Conservation (phyloP, 139 green algal genomes). For the Desmodesmus armatus region DNA sequence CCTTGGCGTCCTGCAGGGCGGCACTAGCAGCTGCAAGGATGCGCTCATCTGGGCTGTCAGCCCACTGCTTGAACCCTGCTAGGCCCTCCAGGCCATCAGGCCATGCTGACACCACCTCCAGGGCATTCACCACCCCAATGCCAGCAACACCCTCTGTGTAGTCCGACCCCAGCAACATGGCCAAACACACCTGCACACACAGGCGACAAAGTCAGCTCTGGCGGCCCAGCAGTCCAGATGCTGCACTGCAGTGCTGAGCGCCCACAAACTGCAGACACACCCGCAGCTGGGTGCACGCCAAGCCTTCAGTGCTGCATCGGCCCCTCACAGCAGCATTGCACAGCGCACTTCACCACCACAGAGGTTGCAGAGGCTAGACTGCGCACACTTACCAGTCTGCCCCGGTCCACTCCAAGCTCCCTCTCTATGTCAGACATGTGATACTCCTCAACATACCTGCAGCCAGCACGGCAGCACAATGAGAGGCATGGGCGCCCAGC, state of each 20-base stretch:
- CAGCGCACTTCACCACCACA: background rate
- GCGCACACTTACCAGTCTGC: slow-evolving; percentile 66
- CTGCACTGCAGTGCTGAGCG: background rate
- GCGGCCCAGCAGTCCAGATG: background rate
- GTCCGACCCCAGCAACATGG: slow-evolving; percentile 94
- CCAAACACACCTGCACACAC: slow-evolving; percentile 67
- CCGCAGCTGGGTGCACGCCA: background rate
- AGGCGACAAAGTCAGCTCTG: too few relatives aligned
- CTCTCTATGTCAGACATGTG: slow-evolving; percentile 74
- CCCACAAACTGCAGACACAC: background rate
- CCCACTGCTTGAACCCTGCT: slow-evolving; percentile 71
- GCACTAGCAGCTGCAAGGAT: slow-evolving; percentile 35
- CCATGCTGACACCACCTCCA: slow-evolving; percentile 93
- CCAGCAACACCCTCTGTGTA: slow-evolving; percentile 83
- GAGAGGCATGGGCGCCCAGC: too few relatives aligned
- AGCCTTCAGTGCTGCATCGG: background rate
- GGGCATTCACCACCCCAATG: slow-evolving; percentile 95
- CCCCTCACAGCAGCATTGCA: background rate
- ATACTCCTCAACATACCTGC: slow-evolving; percentile 98
- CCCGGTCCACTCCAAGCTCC: slow-evolving; percentile 86
- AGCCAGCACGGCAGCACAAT: background rate
- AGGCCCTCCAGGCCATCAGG: slow-evolving; percentile 60
- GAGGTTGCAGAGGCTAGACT: background rate
- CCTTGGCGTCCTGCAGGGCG: background rate
- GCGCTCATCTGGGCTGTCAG: slow-evolving; percentile 67